phyloP scores from a whole-genome alignment of 1,284 basidiomycete genomes.

The Ceratobasidium sp. region DNA sequence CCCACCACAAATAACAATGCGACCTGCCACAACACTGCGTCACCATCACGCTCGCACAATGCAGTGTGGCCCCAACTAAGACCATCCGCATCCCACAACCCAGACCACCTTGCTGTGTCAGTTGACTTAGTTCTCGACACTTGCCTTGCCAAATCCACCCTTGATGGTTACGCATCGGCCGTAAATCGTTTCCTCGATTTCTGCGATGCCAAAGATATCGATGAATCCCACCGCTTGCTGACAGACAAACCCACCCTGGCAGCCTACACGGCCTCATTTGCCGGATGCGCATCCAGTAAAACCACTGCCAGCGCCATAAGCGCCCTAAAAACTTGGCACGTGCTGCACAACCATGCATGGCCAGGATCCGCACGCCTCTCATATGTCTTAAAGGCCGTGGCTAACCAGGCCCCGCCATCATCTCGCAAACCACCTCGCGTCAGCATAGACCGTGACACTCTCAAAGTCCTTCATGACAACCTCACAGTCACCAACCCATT shows the following conservation, averaged over 20 bases:
- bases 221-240: slow-evolving; percentile 44
- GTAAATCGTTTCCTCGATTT: background rate
- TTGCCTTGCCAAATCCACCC: slow-evolving; percentile 1
- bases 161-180: background rate
- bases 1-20: no score
- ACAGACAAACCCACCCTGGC: slow-evolving; percentile 49
- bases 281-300: slow-evolving; percentile 45
- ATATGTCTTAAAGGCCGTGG: slow-evolving; percentile 47
- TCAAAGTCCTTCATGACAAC: background rate
- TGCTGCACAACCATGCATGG: slow-evolving; percentile 47
- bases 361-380: slow-evolving; percentile 46
- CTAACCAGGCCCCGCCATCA: slow-evolving; percentile 47
- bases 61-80: background rate
- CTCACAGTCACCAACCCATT: background rate
- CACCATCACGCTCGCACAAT: no score
- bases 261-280: slow-evolving; percentile 48
- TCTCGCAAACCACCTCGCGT: slow-evolving; percentile 27
- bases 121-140: background rate
- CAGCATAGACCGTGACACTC: background rate
- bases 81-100: background rate
- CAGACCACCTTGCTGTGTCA: background rate
- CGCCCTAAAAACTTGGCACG: slow-evolving; percentile 50
- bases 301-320: slow-evolving; percentile 44
- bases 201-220: background rate
- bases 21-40: no score